Conservation (phyloP, 148 eudicot genomes). For the Chenopodium berlandieri region DNA sequence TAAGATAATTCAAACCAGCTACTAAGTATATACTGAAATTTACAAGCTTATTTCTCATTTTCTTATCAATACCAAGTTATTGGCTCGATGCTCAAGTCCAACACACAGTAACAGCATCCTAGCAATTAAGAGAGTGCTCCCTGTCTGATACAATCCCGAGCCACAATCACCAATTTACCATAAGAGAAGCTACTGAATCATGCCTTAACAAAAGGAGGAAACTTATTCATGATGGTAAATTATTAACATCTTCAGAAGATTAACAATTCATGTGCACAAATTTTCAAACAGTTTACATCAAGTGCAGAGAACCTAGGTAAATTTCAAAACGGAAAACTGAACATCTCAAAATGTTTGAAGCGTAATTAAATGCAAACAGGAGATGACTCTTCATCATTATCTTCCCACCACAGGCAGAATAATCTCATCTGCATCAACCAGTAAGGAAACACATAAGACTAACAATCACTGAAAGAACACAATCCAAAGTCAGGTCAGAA, state of each 20-base stretch:
- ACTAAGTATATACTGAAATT: too few species aligned
- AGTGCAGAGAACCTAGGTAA: constrained; percentile 7
- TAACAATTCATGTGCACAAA: not conserved
- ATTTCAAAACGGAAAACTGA: constrained; percentile 17
- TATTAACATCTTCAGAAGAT: constrained; percentile 1
- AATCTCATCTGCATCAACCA: constrained; percentile 21
- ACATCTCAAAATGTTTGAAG: constrained; percentile 17
- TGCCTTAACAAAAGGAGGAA: not conserved
- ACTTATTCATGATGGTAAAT: not conserved
- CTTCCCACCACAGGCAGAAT: constrained; percentile 16
- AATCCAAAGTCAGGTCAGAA: not conserved
- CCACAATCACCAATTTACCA: not conserved
- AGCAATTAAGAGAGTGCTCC: not conserved
- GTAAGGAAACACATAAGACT: not conserved
- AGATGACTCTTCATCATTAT: constrained; percentile 18
- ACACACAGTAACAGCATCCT: too few species aligned
- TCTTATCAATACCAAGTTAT: too few species aligned
- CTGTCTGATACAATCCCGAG: not conserved
- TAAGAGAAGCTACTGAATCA: not conserved
- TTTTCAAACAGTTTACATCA: constrained; percentile 11
- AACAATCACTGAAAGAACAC: not conserved
- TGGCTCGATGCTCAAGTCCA: too few species aligned
- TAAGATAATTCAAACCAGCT: too few species aligned
- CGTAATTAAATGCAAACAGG: constrained; percentile 1
- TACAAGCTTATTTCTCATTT: not conserved